Conservation (phyloP, 2,329 filamentous ascomycete genomes). For the Beauveria brongniartii region DNA sequence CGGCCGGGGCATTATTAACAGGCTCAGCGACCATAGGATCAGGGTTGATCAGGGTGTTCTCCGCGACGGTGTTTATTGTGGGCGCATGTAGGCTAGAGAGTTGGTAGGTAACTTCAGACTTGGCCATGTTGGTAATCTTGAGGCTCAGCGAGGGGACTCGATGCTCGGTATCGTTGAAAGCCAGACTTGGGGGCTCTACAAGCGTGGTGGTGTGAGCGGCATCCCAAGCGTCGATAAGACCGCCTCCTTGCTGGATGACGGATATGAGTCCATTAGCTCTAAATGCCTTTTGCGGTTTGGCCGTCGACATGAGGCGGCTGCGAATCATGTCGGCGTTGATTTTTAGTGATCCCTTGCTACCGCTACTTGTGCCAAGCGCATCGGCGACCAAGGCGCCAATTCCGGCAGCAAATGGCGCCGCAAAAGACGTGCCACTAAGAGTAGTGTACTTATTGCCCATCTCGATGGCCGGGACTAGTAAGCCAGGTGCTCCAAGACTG, state of each 20-base stretch:
- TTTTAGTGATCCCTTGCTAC: neutral
- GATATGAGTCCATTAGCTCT: neutral
- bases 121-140: slow-evolving; percentile 45
- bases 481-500: slow-evolving; percentile 45
- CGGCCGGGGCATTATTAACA: slow-evolving; percentile 31
- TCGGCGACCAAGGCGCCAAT: neutral
- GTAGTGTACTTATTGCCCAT: neutral
- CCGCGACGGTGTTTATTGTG: neutral
- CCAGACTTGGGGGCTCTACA: slow-evolving; percentile 48
- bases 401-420: neutral
- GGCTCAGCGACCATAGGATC: slow-evolving; percentile 15
- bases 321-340: neutral
- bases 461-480: slow-evolving; percentile 20
- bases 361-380: neutral
- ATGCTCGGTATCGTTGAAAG: slow-evolving; percentile 57
- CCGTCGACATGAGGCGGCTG: neutral
- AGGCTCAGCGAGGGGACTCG: slow-evolving; percentile 42
- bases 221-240: slow-evolving; percentile 51
- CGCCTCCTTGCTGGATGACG: slow-evolving; percentile 49
- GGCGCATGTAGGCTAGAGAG: slow-evolving; percentile 40
- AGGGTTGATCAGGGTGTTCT: neutral
- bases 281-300: neutral
- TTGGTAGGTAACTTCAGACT: slow-evolving; percentile 40
- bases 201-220: slow-evolving; percentile 46
- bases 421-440: neutral